Evolutionary conservation across 2,329 filamentous ascomycete genomes (phyloP).

Genomic region (Claviceps monticola): DNA sequence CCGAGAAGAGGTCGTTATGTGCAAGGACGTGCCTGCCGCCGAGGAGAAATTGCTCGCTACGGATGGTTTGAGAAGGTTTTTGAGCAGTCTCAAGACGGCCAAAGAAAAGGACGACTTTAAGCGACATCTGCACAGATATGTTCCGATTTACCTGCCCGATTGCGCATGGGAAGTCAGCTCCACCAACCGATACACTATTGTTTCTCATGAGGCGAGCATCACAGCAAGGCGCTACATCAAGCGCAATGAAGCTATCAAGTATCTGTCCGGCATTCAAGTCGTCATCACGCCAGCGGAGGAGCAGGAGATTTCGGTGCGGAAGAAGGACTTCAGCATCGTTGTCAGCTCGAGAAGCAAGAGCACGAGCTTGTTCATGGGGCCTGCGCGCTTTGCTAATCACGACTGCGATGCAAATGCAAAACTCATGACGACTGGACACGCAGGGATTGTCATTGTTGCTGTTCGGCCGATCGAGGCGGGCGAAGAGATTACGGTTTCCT

Average conservation of each 20-base stretch:
- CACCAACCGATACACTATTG: slow-evolving; percentile 91
- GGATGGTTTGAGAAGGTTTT: slow-evolving; percentile 59
- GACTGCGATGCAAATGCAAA: slow-evolving; percentile 88
- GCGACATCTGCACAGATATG: slow-evolving; percentile 76
- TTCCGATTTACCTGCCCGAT: slow-evolving; percentile 84
- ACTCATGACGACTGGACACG: slow-evolving; percentile 67
- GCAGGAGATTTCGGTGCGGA: slow-evolving; percentile 59
- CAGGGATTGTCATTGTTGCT: slow-evolving; percentile 85
- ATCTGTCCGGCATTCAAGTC: slow-evolving; percentile 82
- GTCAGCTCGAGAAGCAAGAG: slow-evolving; percentile 85
- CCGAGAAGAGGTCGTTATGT: slow-evolving; percentile 54
- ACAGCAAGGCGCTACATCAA: slow-evolving; percentile 68
- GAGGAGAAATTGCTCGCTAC: slow-evolving; percentile 60
- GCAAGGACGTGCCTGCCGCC: slow-evolving; percentile 56
- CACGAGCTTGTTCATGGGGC: slow-evolving; percentile 84
- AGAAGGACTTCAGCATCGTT: slow-evolving; percentile 94
- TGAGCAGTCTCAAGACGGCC: slow-evolving; percentile 51
- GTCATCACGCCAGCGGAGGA: slow-evolving; percentile 88
- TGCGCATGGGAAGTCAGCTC: slow-evolving; percentile 85
- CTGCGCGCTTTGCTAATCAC: slow-evolving; percentile 92
- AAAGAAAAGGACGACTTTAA: slow-evolving; percentile 79
- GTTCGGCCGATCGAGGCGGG: slow-evolving; percentile 68
- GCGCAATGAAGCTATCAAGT: slow-evolving; percentile 77
- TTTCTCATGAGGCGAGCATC: slow-evolving; percentile 75
- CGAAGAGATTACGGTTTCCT: slow-evolving; percentile 93